phyloP scores from a whole-genome alignment of 148 eudicot species.

The Vaccinium corymbosum region DNA sequence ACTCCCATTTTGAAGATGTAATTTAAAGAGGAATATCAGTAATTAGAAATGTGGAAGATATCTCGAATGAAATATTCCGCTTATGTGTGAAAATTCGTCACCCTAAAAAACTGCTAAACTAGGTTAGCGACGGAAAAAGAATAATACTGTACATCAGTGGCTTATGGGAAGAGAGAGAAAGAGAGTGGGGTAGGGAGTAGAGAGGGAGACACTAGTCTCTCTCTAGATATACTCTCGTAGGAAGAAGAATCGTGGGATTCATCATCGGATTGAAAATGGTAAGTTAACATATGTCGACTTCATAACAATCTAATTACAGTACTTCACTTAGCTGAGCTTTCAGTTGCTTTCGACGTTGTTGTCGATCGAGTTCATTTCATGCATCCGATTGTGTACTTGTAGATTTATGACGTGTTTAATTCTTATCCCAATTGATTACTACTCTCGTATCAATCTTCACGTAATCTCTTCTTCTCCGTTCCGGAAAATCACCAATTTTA shows the following conservation, averaged over 20 bases:
- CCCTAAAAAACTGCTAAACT: too few relatives aligned
- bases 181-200: too few relatives aligned
- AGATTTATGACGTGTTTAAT: neutral
- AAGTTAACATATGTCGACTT: neutral
- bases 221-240: neutral
- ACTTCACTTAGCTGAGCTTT: neutral
- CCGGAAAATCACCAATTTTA: neutral
- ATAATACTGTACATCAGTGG: too few relatives aligned
- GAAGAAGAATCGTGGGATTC: neutral
- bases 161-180: too few relatives aligned
- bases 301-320: neutral
- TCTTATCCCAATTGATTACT: neutral
- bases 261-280: conserved; percentile 13
- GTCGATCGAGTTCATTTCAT: neutral
- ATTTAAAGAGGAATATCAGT: too few relatives aligned
- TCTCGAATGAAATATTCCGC: too few relatives aligned
- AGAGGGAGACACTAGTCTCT: neutral
- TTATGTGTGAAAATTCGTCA: too few relatives aligned
- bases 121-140: too few relatives aligned
- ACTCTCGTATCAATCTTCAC: neutral
- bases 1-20: too few relatives aligned
- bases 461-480: neutral
- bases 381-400: neutral
- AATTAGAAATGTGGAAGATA: too few relatives aligned
- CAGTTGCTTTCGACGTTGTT: neutral